Percentiles rank a stretch among this genome's conserved stretches.
Evolutionary conservation across 352 stramenopile genomes (phyloP).

Genomic region (Globisporangium mamillatum): DNA sequence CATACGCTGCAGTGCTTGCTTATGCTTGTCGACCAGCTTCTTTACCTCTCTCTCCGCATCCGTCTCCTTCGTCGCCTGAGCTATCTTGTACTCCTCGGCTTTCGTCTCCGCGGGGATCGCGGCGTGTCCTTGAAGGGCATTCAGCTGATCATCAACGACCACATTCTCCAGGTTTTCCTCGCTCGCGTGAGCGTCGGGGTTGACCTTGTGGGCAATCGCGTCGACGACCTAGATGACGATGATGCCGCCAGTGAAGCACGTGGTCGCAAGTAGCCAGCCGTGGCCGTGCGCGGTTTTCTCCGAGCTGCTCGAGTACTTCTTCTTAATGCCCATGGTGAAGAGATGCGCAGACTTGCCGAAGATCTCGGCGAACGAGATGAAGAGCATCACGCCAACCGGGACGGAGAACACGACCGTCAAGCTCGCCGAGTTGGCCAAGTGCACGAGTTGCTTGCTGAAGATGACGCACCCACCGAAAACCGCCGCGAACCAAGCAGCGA

Average conservation of each 20-base stretch:
- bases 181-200: slow-evolving; percentile 15
- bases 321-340: slow-evolving; percentile 36
- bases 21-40: background rate
- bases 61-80: background rate
- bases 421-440: slow-evolving; percentile 39
- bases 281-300: slow-evolving; percentile 33
- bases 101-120: background rate
- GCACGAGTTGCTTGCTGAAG: slow-evolving; percentile 38
- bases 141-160: background rate
- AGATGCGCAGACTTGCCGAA: slow-evolving; percentile 38
- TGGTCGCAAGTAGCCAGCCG: slow-evolving; percentile 76
- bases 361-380: slow-evolving; percentile 74
- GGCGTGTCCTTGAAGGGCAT: background rate
- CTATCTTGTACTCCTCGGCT: background rate
- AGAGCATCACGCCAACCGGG: slow-evolving; percentile 74
- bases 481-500: slow-evolving; percentile 42
- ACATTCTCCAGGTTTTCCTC: background rate
- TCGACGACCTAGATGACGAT: slow-evolving; percentile 51
- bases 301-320: slow-evolving; percentile 21
- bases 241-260: slow-evolving; percentile 87
- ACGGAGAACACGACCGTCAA: slow-evolving; percentile 84
- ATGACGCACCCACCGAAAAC: slow-evolving; percentile 44
- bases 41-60: background rate
- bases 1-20: slow-evolving; percentile 43
- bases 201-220: slow-evolving; percentile 35